Evolutionary conservation across 2,329 filamentous ascomycete species (phyloP), one percentile per base, ranked within the genome.

Genomic region (Ophiocordyceps camponoti-leonardi): DNA sequence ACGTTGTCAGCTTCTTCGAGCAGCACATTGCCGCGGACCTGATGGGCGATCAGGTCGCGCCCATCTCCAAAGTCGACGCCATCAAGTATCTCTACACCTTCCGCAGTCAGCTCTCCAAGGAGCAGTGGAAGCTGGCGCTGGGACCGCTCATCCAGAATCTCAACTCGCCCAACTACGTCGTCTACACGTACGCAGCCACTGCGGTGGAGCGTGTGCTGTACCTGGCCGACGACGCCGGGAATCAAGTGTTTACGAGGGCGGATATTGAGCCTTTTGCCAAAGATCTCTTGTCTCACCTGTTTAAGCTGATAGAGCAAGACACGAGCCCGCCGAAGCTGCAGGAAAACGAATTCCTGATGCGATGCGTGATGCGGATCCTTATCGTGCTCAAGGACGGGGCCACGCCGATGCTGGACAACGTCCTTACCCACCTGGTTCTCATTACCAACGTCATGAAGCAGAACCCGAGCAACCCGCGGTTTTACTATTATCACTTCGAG

Each of bases 401-500:
- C 14, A 65, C 80, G 2, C 73, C 79, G 1, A 79, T 92, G 43
- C 72, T 82, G 6, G 86, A 94, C 53, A 75, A 73, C 52, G 77
- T 94, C n/a, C 67, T 96, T 45, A 75, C 77, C 45, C 87, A 93
- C 60, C 75, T 98, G 48, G 79, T 94, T 57, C 81, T 75, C 49
- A 95, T 98, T 55, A 94, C 88, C 43, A 83, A 83, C 56, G 81
- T 94, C 53, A 96, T 96, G 63, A 83, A 87, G 58, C 77, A 83
- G 54, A 98, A 98, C 62, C 92, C 92, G 0, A 95, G 88, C 67
- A 98, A 98, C 63, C 92, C 92, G 2, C 78, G 86, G 13, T 98
- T 98, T 67, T 95, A 95, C 66, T 98, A 98, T 68, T 98, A 90
- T 63, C 86, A 94, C 60, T 98, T 98, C 51, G 92, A 98, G 67